Evolutionary conservation across 2,329 filamentous ascomycete genomes (phyloP), one percentile per base, ranked within the genome.

Genomic region (Apiospora hydei): DNA sequence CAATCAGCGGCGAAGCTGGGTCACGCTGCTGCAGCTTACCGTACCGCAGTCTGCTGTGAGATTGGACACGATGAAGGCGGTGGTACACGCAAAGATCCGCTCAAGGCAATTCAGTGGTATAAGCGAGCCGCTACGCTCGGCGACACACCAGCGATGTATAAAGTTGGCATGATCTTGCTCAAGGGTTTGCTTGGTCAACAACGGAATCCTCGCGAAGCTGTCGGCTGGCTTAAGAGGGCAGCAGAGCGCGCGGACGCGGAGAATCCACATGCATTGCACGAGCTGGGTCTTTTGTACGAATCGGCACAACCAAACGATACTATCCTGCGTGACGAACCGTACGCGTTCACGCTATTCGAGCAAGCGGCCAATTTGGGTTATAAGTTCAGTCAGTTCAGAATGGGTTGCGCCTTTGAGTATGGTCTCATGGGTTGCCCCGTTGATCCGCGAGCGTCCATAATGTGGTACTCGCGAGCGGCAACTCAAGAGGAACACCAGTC

Each of bases 31-130:
- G 94, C 94, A 41, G 96, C 96, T 0, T 99, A 98, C 81, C 90
- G 96, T 71, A 97, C 96, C 38, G 96, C 96, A 0, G 96, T 99
- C 0, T 99, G 96, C 84, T 98, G 96, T 80, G 96, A 99, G 81
- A 94, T 99, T 77, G 96, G 96, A 4, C 91, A 95, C 71, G 96
- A 98, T 80, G 95, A 97, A 77, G 96, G 95, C 43, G 96, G 96
- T 70, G 96, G 96, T 34, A 98, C 96, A 0, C 91, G 94, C 72
- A 93, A 93, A 77, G 96, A 99, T 79, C 94, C 94, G 0, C 84
- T 96, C 75, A 98, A 98, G 83, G 96, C 96, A 1, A 95, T 98
- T 26, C 96, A 98, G 81, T 99, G 96, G 96, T 99, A 99, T 83
- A 95, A 96, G 81, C 93, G 95, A 61, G 95, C 96, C 8, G 96